Evolutionary conservation across 805 yeast species (phyloP), one percentile per base, ranked within the genome.

Genomic region (Ogataea ramenticola): DNA sequence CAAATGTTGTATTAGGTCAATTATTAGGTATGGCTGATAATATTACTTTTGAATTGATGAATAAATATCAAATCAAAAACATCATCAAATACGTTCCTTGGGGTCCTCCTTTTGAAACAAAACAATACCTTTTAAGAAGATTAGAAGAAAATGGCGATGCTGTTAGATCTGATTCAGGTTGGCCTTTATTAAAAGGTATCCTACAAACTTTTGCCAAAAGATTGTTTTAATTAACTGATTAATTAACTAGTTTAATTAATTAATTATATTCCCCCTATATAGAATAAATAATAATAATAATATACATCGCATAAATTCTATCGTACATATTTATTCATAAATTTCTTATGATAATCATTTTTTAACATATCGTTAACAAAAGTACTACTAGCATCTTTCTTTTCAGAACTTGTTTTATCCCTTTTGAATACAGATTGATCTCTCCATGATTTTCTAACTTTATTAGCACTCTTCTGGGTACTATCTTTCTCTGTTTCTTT

Each of bases 121-220:
- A 86, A 68, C 96, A 87, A 54, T 90, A 90, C 60, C 67, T 90
- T 48, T 70, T 82, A 49, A 81, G 98, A 71, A 79, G 98, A 67
- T 71, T 90, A 49, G 96, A 90, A 68, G 98, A 90, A 68, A 90
- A 90, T 60, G 96, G 96, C 21, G 96, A 90, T 64, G 95, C 96
- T 10, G 95, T 87, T 7, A 81, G 91, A 69, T 73, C 74, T 44
- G 93, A 85, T 62, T 82, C 81, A 50, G 93, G 95, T n/a, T 75
- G 79, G 71, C 84, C 84, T 40, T 72, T 86, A 53, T 67, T 84
- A 36, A 77, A 72, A 55, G 80, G 79, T 34, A 79, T 80, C 17
- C 29, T 63, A 16, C 55, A 57, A 32, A 64, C 74, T 21, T 51
- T 70, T 40, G 46, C 41, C 31, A 56, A 54, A 32, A 68, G 70